Evolutionary conservation across 2,329 filamentous ascomycete species (phyloP).

Genomic region (Verticillium zaregamsianum): DNA sequence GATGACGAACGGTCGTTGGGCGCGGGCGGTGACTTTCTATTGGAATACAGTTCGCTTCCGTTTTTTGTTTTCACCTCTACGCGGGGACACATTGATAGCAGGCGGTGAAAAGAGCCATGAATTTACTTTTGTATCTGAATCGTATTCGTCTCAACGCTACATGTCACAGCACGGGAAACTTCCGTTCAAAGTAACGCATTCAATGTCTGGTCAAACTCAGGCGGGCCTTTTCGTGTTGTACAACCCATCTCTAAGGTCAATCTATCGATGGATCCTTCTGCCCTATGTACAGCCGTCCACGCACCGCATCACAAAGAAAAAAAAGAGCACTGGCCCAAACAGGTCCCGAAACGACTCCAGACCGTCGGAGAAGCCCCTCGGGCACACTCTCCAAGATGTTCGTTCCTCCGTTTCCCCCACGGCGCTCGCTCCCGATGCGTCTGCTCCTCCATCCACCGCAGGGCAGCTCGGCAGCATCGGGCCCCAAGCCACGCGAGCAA

Average conservation of each 20-base stretch:
- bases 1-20: not conserved
- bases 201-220: not conserved
- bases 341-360: not conserved
- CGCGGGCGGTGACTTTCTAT: not conserved
- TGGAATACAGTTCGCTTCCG: not conserved
- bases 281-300: slow-evolving; percentile 11
- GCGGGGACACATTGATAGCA: not conserved
- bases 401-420: not conserved
- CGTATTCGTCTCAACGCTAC: no score
- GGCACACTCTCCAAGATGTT: no score
- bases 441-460: not conserved
- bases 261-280: slow-evolving; percentile 10
- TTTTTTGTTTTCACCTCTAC: not conserved
- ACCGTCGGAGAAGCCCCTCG: not conserved
- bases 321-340: slow-evolving; percentile 3
- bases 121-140: not conserved
- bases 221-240: slow-evolving; percentile 9
- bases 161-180: no score
- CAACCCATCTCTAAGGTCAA: slow-evolving; percentile 9
- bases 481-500: not conserved
- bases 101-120: not conserved
- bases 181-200: not conserved
- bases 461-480: not conserved
- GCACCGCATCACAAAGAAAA: slow-evolving; percentile 10
- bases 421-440: not conserved